Evolutionary conservation across 495 filamentous ascomycete species (phyloP).

Genomic region (Penicillium flavigenum): DNA sequence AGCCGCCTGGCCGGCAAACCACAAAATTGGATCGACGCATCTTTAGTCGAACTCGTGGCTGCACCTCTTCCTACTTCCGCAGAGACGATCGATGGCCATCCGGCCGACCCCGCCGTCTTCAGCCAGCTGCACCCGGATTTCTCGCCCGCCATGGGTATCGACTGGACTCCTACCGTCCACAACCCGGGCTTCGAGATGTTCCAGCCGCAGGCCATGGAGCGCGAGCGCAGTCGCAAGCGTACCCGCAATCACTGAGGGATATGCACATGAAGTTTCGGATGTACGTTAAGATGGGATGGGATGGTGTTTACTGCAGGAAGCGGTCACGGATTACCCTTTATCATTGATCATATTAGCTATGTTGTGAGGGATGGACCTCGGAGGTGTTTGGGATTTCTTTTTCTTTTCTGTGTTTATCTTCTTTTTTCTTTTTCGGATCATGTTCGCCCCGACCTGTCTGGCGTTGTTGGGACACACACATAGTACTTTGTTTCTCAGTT

Average conservation of each 20-base stretch:
- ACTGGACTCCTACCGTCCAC: constrained; percentile 30
- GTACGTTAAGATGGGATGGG: constrained; percentile 11
- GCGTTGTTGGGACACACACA: constrained; percentile 1
- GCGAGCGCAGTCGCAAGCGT: constrained; percentile 32
- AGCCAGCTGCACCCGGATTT: constrained; percentile 46
- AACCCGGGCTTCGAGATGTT: constrained; percentile 25
- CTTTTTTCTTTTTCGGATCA: neutral
- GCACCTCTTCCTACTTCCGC: constrained; percentile 25
- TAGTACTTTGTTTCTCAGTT: neutral
- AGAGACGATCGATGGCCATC: constrained; percentile 32
- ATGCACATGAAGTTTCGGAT: constrained; percentile 1
- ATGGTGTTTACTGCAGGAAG: constrained; percentile 6
- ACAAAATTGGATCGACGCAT: constrained; percentile 38
- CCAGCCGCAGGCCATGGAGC: constrained; percentile 24
- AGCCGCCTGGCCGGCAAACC: constrained; percentile 42
- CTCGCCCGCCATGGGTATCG: constrained; percentile 36
- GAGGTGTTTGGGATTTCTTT: neutral
- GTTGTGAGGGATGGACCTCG: neutral
- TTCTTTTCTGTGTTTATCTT: neutral
- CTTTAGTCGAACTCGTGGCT: constrained; percentile 39
- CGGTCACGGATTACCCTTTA: constrained; percentile 4
- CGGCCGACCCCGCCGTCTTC: constrained; percentile 38
- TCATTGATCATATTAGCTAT: constrained; percentile 13
- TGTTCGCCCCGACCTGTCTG: neutral
- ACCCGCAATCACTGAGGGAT: constrained; percentile 24